Evolutionary conservation across 306 rosid species (phyloP), one percentile per base, ranked within the genome.

Genomic region (Leucaena leucocephala): DNA sequence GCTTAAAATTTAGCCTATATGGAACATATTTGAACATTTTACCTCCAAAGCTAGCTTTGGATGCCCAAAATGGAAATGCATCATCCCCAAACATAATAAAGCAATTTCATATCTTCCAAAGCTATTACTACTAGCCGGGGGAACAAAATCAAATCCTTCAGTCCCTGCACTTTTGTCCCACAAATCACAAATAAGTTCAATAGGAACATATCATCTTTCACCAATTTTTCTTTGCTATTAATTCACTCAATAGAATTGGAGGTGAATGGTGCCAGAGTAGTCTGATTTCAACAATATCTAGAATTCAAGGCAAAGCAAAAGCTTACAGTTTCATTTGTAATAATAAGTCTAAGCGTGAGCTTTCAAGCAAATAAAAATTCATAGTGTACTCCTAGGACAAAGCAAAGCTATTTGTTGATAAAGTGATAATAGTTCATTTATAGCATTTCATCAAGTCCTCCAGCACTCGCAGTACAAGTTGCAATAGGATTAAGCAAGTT

Each of bases 161-260:
- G 90, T 91, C 97, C 98, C 98, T 94, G 98, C 97, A 92, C 98
- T 94, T 88, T 91, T 85, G 87, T 81, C 86, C 87, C 85, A 83
- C 63, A 86, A 76, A 78, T 80, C 78, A 71, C 68, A 78, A 80
- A 85, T 84, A 70, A 83, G 83, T 82, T 85, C 62, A 80, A 80
- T 48, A 75, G 55, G 43, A 68, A 54, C 40, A 63, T 75, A 81
- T 64, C 46, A 48, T 62, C 61, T 54, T 43, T 45, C 66, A 16
- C 77, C 22, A 68, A 8, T 33, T 61, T 59, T 71, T 45, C 59
- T 70, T 46, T 68, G 40, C 34, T 36, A 85, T 66, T 49, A 81
- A 63, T 58, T 11, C 71, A 33, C 81, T 70, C 57, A 10, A 65
- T 75, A 40, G 68, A 55, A 15, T 21, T 52, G 35, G 34, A 55